These are phyloP conservation scores for Psilocybe cyanescens DNA, from an alignment of 768 basidiomycete species.

Conservation along the genomic window DNA sequence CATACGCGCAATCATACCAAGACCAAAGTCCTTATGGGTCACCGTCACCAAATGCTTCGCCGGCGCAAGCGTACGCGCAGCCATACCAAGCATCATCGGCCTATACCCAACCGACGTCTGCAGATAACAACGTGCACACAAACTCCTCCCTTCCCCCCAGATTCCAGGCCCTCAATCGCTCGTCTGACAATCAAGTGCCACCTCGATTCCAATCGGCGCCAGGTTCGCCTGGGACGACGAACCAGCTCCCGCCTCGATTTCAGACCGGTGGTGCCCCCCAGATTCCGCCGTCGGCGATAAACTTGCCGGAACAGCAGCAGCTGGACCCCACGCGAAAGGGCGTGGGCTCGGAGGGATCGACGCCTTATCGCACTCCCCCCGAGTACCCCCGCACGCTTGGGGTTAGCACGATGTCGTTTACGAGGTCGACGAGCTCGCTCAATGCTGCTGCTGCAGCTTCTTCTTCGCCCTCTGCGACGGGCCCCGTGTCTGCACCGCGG, in stretches of 20 bases:
- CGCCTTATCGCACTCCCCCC: constrained; percentile 47
- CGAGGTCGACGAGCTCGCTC: constrained; percentile 21
- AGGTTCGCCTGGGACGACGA: constrained; percentile 12
- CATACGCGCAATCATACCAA: constrained; percentile 24
- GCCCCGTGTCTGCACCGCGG: constrained; percentile 39
- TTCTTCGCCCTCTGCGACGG: constrained; percentile 6
- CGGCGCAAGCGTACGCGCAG: constrained; percentile 24
- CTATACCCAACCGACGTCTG: constrained; percentile 12
- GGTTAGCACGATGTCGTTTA: constrained; percentile 7
- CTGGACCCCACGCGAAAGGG: background rate
- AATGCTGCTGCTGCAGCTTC: background rate
- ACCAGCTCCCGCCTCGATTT: constrained; percentile 28
- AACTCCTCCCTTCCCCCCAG: constrained; percentile 25
- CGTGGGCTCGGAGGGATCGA: constrained; percentile 8
- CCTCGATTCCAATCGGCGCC: constrained; percentile 27
- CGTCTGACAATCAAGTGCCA: constrained; percentile 24
- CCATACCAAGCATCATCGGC: constrained; percentile 18
- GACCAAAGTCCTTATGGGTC: constrained; percentile 9
- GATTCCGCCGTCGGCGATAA: constrained; percentile 23
- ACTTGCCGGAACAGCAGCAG: constrained; percentile 14
- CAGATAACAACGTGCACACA: constrained; percentile 7
- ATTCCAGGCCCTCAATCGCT: constrained; percentile 27
- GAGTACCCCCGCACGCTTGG: constrained; percentile 44
- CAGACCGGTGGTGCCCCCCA: constrained; percentile 27
- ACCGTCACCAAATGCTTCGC: constrained; percentile 8